These are phyloP conservation scores for Sistotremastrum suecicum DNA, from an alignment of 768 basidiomycete genomes.

Conservation along the genomic window DNA sequence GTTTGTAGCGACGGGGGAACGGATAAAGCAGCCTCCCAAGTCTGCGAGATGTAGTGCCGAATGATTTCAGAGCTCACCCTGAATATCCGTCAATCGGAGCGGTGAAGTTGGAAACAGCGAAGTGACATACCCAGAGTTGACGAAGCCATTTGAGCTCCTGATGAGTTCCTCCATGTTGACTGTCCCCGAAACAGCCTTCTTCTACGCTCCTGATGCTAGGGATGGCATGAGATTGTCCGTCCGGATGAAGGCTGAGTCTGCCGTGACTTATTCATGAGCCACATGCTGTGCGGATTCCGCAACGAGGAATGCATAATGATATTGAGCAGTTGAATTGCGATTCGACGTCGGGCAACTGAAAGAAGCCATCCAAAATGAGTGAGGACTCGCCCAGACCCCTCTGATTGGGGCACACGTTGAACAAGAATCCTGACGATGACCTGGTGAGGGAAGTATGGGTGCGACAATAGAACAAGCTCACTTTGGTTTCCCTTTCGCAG, in stretches of 20 bases:
- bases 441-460: slow-evolving; percentile 1
- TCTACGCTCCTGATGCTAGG: slow-evolving; percentile 25
- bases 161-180: slow-evolving; percentile 91
- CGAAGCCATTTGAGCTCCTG: slow-evolving; percentile 90
- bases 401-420: slow-evolving; percentile 80
- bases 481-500: slow-evolving; percentile 48
- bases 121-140: slow-evolving; percentile 91
- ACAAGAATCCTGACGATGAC: slow-evolving; percentile 58
- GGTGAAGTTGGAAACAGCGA: not conserved
- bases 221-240: not conserved
- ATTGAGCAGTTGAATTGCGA: slow-evolving; percentile 56
- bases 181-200: slow-evolving; percentile 20
- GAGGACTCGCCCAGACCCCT: slow-evolving; percentile 75
- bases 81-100: slow-evolving; percentile 4
- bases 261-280: slow-evolving; percentile 49
- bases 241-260: not conserved
- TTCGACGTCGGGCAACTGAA: slow-evolving; percentile 59
- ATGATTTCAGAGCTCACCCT: slow-evolving; percentile 92
- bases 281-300: slow-evolving; percentile 72
- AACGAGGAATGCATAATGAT: slow-evolving; percentile 83
- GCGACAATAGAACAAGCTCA: slow-evolving; percentile 17
- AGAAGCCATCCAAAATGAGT: slow-evolving; percentile 80
- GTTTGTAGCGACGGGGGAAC: slow-evolving; percentile 56
- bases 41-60: slow-evolving; percentile 77
- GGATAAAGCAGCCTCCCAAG: slow-evolving; percentile 70